Conservation (phyloP, 2,329 filamentous ascomycete species). For the Ambrosiella xylebori region DNA sequence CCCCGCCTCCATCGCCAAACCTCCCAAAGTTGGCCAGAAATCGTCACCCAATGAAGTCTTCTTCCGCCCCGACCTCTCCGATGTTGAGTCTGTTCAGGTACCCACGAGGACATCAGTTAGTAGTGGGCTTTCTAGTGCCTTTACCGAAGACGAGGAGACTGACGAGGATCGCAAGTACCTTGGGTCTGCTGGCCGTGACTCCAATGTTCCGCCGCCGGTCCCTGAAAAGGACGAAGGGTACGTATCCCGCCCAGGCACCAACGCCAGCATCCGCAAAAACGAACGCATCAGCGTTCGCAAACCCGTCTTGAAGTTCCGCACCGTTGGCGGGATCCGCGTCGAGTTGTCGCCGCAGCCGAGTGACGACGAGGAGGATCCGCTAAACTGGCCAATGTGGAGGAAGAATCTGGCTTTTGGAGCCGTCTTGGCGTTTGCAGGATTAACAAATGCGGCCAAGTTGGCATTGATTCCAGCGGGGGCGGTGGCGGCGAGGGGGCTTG, state of each 20-base stretch:
- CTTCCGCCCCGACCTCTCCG: neutral
- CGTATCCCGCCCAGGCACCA: neutral
- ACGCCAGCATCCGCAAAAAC: neutral
- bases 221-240: conserved; percentile 11
- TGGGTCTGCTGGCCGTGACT: neutral
- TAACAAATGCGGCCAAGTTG: conserved; percentile 36
- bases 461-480: conserved; percentile 31
- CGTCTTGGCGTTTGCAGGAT: conserved; percentile 28
- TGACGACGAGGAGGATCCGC: conserved; percentile 34
- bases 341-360: conserved; percentile 39
- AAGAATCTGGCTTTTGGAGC: conserved; percentile 31
- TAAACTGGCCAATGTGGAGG: conserved; percentile 40
- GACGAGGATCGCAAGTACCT: neutral
- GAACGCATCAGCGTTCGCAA: neutral
- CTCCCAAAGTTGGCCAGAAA: no score
- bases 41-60: neutral
- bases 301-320: conserved; percentile 11
- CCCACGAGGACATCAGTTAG: neutral
- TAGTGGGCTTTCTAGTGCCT: neutral
- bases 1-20: neutral
- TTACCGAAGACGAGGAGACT: neutral
- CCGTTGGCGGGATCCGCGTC: conserved; percentile 19
- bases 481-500: conserved; percentile 25
- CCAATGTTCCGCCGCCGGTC: conserved; percentile 8
- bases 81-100: neutral